A percentile compares a stretch with the other conserved stretches of the same genome.
phyloP scores from a whole-genome alignment of 352 stramenopile species.

The Aphanomyces cochlioides region DNA sequence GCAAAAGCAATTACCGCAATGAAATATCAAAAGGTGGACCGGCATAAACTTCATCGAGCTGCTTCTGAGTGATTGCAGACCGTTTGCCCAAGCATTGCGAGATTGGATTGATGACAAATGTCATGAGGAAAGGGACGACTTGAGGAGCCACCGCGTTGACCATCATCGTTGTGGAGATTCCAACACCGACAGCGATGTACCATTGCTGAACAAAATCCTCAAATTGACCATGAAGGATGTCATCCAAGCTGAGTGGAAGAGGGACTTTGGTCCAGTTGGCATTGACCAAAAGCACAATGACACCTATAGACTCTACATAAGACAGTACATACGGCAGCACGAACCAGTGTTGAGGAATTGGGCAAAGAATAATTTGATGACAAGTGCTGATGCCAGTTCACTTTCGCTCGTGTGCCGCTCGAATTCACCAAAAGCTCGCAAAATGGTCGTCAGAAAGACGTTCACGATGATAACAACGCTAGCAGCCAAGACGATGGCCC shows the following conservation, averaged over 20 bases:
- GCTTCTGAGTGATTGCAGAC: slow-evolving; percentile 61
- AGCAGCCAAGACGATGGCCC: slow-evolving; percentile 60
- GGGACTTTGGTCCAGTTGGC: slow-evolving; percentile 46
- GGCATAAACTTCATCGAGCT: slow-evolving; percentile 77
- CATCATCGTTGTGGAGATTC: slow-evolving; percentile 83
- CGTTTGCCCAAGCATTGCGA: slow-evolving; percentile 41
- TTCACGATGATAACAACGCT: slow-evolving; percentile 76
- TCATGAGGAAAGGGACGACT: slow-evolving; percentile 49
- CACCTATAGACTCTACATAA: slow-evolving; percentile 16
- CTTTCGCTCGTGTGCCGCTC: slow-evolving; percentile 81
- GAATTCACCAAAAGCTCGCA: slow-evolving; percentile 64
- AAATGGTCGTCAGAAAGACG: slow-evolving; percentile 64
- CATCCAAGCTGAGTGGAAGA: slow-evolving; percentile 35
- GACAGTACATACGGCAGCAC: neutral
- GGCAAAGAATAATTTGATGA: slow-evolving; percentile 73
- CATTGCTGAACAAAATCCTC: slow-evolving; percentile 81
- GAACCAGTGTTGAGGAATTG: slow-evolving; percentile 82
- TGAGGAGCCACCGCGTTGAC: slow-evolving; percentile 78
- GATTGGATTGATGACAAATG: slow-evolving; percentile 60
- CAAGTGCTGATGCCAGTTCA: slow-evolving; percentile 64
- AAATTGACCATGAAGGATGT: slow-evolving; percentile 76
- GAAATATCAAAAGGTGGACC: slow-evolving; percentile 73
- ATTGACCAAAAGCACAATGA: slow-evolving; percentile 82
- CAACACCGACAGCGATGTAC: slow-evolving; percentile 83
- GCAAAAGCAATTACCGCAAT: slow-evolving; percentile 35